Conservation (phyloP, 2,329 filamentous ascomycete genomes). For the Atkinsonella texensis region DNA sequence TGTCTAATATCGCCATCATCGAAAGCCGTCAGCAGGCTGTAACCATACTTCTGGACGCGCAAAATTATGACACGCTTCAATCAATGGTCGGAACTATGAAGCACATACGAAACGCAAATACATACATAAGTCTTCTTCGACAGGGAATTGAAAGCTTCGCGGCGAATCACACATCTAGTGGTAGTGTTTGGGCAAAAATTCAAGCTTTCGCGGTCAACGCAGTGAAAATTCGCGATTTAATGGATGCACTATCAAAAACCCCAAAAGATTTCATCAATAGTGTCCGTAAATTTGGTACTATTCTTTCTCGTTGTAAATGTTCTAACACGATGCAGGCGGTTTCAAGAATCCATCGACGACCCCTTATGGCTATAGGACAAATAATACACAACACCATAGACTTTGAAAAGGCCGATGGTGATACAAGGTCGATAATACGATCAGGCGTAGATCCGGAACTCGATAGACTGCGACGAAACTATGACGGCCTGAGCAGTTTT, state of each 20-base stretch:
- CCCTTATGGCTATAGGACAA: conserved; percentile 54
- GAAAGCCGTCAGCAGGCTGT: conserved; percentile 60
- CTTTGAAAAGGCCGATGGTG: conserved; percentile 62
- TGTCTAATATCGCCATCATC: conserved; percentile 55
- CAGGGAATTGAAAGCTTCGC: conserved; percentile 58
- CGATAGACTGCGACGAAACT: conserved; percentile 65
- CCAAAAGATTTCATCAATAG: background rate
- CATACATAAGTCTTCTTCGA: conserved; percentile 54
- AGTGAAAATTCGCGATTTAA: conserved; percentile 54
- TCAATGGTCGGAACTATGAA: conserved; percentile 50
- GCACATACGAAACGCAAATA: conserved; percentile 64
- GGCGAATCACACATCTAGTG: conserved; percentile 40
- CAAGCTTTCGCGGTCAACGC: conserved; percentile 58
- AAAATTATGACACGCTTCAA: conserved; percentile 48
- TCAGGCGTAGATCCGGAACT: conserved; percentile 60
- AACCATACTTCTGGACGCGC: conserved; percentile 49
- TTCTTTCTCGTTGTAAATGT: background rate
- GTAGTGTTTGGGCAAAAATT: conserved; percentile 63
- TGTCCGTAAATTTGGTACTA: background rate
- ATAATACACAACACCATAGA: conserved; percentile 66
- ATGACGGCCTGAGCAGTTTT: conserved; percentile 65
- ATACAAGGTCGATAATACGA: conserved; percentile 61
- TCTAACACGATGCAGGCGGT: conserved; percentile 15
- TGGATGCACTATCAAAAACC: conserved; percentile 21
- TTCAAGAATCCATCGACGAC: conserved; percentile 42